Conservation (phyloP, 192 early-diverging fungal species). For the Geosiphon pyriformis region DNA sequence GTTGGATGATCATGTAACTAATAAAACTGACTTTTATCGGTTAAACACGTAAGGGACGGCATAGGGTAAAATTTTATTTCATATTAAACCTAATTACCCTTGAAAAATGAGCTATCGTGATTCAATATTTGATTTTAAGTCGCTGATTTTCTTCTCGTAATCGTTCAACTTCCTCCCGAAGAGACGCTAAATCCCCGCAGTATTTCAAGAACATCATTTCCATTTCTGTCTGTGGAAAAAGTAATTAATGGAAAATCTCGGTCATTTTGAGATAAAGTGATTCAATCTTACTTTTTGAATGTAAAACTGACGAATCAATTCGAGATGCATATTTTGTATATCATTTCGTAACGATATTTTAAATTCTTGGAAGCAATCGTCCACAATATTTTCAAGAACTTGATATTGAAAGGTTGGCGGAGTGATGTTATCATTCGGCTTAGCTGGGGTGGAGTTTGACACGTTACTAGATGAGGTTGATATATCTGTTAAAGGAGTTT, state of each 20-base stretch:
- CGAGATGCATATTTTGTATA: slow-evolving; percentile 69
- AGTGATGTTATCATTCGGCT: neutral
- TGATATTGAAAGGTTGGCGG: slow-evolving; percentile 27
- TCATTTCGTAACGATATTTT: slow-evolving; percentile 47
- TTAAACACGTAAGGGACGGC: too few species aligned
- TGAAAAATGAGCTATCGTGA: too few species aligned
- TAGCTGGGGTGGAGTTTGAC: neutral
- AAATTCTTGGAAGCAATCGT: slow-evolving; percentile 57
- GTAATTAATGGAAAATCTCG: neutral
- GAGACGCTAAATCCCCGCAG: slow-evolving; percentile 38
- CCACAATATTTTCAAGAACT: slow-evolving; percentile 53
- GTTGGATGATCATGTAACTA: too few species aligned
- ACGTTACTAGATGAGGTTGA: neutral
- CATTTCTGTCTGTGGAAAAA: slow-evolving; percentile 43
- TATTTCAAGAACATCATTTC: slow-evolving; percentile 48
- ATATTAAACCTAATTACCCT: too few species aligned
- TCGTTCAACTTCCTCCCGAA: slow-evolving; percentile 50
- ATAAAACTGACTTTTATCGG: too few species aligned
- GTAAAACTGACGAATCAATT: slow-evolving; percentile 61
- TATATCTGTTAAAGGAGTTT: too few species aligned
- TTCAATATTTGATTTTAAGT: slow-evolving; percentile 40
- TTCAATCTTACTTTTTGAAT: slow-evolving; percentile 61
- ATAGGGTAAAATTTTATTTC: too few species aligned
- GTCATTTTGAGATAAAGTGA: neutral
- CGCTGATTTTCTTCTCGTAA: slow-evolving; percentile 56